These are phyloP conservation scores for Amaranthus cruentus DNA, from an alignment of 148 eudicot genomes.

Conservation along the genomic window DNA sequence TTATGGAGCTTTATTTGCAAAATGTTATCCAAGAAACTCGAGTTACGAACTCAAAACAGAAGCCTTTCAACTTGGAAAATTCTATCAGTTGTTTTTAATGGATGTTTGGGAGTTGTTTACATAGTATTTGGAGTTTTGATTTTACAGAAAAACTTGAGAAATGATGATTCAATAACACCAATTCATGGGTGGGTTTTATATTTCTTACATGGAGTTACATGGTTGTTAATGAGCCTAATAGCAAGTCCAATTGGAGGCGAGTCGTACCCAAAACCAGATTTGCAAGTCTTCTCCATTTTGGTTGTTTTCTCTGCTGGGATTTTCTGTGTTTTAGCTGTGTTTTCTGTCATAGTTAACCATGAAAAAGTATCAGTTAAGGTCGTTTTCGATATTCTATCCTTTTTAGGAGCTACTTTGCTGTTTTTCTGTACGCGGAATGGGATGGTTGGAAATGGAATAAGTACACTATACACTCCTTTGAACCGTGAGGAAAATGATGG, in stretches of 20 bases:
- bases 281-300: conserved; percentile 40
- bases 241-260: conserved; percentile 40
- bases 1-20: conserved; percentile 35
- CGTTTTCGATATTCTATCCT: conserved; percentile 41
- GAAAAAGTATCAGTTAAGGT: conserved; percentile 34
- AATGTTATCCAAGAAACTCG: conserved; percentile 25
- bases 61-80: conserved; percentile 34
- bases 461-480: conserved; percentile 40
- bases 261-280: conserved; percentile 22
- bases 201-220: conserved; percentile 54
- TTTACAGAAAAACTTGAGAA: conserved; percentile 31
- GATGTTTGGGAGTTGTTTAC: conserved; percentile 39
- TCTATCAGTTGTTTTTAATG: conserved; percentile 46
- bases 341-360: conserved; percentile 26
- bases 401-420: conserved; percentile 55
- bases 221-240: conserved; percentile 45
- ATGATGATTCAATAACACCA: conserved; percentile 34
- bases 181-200: conserved; percentile 52
- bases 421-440: conserved; percentile 47
- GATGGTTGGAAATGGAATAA: conserved; percentile 12
- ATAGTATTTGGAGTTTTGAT: conserved; percentile 20
- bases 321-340: conserved; percentile 30
- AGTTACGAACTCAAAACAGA: conserved; percentile 12
- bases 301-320: conserved; percentile 15
- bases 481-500: conserved; percentile 24